Conservation (phyloP, 257 asterid species). For the Solanum raphanifolium region DNA sequence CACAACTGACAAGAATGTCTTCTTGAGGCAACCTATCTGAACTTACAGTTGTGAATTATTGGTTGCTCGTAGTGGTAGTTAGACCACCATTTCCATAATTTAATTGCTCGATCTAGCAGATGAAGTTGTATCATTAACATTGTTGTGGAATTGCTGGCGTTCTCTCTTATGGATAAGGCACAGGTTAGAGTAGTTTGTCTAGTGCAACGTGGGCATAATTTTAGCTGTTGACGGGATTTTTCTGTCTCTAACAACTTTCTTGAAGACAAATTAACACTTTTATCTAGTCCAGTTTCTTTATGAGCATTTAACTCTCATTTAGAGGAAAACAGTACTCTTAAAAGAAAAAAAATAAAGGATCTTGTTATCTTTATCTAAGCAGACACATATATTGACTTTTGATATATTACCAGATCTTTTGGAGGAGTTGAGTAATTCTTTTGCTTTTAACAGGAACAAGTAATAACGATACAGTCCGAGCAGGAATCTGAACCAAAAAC, state of each 20-base stretch:
- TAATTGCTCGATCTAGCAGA: neutral
- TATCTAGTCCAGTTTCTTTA: neutral
- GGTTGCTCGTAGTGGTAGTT: neutral
- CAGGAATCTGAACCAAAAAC: conserved; percentile 5
- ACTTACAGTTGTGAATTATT: neutral
- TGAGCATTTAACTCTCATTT: neutral
- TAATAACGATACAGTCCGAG: neutral
- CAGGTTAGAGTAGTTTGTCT: neutral
- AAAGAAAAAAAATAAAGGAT: neutral
- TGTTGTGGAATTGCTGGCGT: neutral
- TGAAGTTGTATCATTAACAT: neutral
- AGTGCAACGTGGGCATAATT: neutral
- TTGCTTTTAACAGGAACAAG: conserved; percentile 25
- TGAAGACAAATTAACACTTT: neutral
- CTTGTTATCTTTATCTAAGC: neutral
- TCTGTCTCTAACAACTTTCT: neutral
- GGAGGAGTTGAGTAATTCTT: conserved; percentile 8
- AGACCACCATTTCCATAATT: neutral
- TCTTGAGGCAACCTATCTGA: neutral
- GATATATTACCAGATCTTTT: neutral
- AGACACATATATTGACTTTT: neutral
- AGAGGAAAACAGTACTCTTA: neutral
- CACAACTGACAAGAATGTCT: neutral
- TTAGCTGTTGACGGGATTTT: neutral
- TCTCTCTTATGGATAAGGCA: neutral